A percentile compares a stretch with the other conserved stretches of the same genome.
Evolutionary conservation across 2,329 filamentous ascomycete species (phyloP).

Genomic region (Gaeumannomyces sp.): DNA sequence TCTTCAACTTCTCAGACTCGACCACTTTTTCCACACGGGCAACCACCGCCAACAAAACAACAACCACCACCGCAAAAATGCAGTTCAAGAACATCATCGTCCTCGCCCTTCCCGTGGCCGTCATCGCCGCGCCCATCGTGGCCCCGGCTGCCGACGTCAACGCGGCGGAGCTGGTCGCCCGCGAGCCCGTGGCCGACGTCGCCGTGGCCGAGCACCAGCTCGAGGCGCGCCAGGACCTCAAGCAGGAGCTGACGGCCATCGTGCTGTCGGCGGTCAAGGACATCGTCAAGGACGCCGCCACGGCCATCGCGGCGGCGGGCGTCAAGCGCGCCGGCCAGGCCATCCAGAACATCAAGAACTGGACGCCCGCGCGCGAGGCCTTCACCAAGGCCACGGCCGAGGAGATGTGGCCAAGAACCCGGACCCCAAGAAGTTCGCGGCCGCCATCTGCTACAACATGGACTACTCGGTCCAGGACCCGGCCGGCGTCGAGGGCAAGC

Average conservation of each 20-base stretch:
- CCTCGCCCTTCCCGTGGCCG: not conserved
- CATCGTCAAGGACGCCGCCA: not conserved
- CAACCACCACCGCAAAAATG: constrained; percentile 3
- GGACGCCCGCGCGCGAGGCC: constrained; percentile 1
- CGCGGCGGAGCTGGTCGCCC: no score
- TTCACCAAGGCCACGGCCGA: not conserved
- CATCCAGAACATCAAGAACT: constrained; percentile 5
- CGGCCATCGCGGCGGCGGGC: not conserved
- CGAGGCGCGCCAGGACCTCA: constrained; percentile 2
- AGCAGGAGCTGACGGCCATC: not conserved
- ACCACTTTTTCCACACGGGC: not conserved
- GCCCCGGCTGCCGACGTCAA: no score
- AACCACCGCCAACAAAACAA: not conserved
- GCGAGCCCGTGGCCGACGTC: no score
- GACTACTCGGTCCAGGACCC: not conserved
- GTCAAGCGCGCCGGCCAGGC: not conserved
- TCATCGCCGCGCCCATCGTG: constrained; percentile 1
- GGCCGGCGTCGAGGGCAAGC: not conserved
- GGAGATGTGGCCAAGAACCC: constrained; percentile 4
- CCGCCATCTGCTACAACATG: constrained; percentile 10
- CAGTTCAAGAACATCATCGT: constrained; percentile 6
- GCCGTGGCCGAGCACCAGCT: not conserved
- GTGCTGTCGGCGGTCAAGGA: not conserved
- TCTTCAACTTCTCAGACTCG: not conserved
- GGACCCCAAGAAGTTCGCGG: not conserved